Evolutionary conservation across 2,329 filamentous ascomycete species (phyloP), one percentile per base, ranked within the genome.

Genomic region (Pseudohalonectria lignicola): DNA sequence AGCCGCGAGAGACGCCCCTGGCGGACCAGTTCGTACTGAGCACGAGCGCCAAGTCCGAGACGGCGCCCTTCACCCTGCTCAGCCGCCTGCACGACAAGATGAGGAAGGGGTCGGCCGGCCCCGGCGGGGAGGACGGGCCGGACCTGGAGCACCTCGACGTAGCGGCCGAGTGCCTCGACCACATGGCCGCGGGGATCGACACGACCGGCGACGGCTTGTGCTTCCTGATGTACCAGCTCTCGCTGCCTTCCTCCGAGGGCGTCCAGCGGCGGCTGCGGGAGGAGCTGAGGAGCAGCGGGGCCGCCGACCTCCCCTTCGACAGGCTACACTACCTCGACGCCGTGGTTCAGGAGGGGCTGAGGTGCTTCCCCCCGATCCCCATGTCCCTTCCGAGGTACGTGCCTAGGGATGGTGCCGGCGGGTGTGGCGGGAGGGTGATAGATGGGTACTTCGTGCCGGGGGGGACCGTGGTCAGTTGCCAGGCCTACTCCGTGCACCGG

Each of bases 151-250:
- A 61, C 4, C 56, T 73, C 3, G 69, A 78, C 47, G 68, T 74
- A 44, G 77, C 77, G 0, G 78, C 79, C 16, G 80, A 85, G 54
- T 81, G 76, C 47, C 69, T 81, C 40, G 79, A 84, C 47, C 79
- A 84, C 53, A 76, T 84, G 73, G 76, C 72, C 0, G 79, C 79
- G 0, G 80, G 79, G 0, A 82, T 84, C 42, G 79, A 84, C 47
- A 84, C 80, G 1, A 83, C 79, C 0, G 78, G 79, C 13, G 79
- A 84, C 46, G 76, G 67, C 0, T 61, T 84, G 0, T 82, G 77
- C 49, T 83, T 83, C 49, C 61, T 84, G 11, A 79, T 85, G 73
- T 79, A 78, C 69, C 71, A 82, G 51, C 62, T 85, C 3, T 84
- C 79, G 2, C 71, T 74, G 44, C 73, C 76, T 2, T 55, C 64